These are phyloP conservation scores for Fraxinus baroniana DNA, from an alignment of 305 asterid genomes.

Conservation along the genomic window DNA sequence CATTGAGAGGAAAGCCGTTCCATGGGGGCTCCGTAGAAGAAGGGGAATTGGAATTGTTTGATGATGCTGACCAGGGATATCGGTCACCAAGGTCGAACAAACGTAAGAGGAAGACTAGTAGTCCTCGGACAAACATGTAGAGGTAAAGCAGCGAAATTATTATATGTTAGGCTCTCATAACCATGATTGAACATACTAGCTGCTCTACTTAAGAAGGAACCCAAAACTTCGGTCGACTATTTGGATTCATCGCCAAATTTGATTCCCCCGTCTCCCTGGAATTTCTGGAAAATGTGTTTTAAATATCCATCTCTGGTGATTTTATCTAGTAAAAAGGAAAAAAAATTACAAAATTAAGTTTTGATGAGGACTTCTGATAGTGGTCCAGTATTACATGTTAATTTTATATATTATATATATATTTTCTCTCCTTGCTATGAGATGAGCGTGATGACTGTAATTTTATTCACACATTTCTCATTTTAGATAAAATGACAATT, in stretches of 20 bases:
- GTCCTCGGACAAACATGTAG: slow-evolving; percentile 48
- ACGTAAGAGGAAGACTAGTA: slow-evolving; percentile 68
- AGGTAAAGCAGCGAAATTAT: slow-evolving; percentile 46
- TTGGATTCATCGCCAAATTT: neutral
- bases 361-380: neutral
- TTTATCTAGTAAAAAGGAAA: neutral
- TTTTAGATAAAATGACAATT: neutral
- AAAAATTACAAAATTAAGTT: neutral
- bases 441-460: neutral
- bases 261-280: neutral
- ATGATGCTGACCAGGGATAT: slow-evolving; percentile 43
- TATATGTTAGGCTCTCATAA: slow-evolving; percentile 7
- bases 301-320: neutral
- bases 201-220: neutral
- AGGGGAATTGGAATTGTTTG: slow-evolving; percentile 68
- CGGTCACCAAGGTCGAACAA: slow-evolving; percentile 53
- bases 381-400: neutral
- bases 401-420: neutral
- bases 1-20: slow-evolving; percentile 38
- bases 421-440: neutral
- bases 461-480: neutral
- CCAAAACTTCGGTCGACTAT: neutral
- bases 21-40: slow-evolving; percentile 61
- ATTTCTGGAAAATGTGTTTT: neutral
- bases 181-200: neutral